These are phyloP conservation scores for Penicillium roqueforti DNA, from an alignment of 495 filamentous ascomycete genomes.

Conservation along the genomic window DNA sequence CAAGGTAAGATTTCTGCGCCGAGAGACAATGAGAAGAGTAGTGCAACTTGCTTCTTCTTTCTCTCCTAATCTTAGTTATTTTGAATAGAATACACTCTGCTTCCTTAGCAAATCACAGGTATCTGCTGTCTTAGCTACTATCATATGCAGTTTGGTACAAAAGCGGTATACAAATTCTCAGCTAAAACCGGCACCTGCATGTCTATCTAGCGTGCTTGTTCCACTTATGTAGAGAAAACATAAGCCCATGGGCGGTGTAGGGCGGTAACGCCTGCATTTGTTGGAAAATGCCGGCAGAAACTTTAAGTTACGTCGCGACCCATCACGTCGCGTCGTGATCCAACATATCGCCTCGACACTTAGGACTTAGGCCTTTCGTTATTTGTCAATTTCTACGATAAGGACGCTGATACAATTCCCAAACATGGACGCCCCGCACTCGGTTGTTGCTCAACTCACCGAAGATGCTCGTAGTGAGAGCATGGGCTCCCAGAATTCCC, in stretches of 20 bases:
- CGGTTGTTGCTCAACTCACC: slow-evolving; percentile 1
- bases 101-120: no score
- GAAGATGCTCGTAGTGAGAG: slow-evolving; percentile 42
- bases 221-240: no score
- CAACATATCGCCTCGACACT: neutral
- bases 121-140: no score
- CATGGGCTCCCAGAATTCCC: slow-evolving; percentile 65
- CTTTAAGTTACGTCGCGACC: neutral
- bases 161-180: no score
- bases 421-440: slow-evolving; percentile 13
- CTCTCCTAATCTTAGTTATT: no score
- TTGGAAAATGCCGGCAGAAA: neutral
- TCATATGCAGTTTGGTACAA: no score
- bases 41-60: no score
- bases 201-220: no score
- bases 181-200: no score
- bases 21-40: no score
- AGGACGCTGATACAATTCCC: neutral
- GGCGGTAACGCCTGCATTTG: neutral
- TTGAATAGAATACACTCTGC: no score
- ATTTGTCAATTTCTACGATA: neutral
- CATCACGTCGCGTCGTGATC: neutral
- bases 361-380: neutral
- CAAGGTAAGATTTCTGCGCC: no score
- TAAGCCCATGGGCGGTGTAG: neutral